phyloP scores from a whole-genome alignment of 331 rosid species.

The Erythrophleum ivorense region DNA sequence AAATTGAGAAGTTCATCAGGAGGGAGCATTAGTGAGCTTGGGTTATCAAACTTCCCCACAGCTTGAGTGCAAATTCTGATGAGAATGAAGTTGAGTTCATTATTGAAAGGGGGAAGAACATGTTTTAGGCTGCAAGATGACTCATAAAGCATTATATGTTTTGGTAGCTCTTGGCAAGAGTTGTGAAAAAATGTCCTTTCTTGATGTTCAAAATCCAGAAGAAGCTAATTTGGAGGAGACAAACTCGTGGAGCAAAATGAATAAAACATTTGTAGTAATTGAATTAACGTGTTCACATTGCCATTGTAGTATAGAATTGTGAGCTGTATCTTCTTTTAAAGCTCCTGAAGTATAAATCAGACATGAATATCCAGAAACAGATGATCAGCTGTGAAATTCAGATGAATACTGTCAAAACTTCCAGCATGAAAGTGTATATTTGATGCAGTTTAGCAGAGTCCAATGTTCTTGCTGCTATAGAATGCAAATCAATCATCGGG shows the following conservation, averaged over 20 bases:
- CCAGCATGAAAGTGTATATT: not conserved
- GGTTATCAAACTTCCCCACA: conserved; percentile 48
- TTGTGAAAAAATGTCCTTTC: not conserved
- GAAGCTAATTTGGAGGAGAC: conserved; percentile 10
- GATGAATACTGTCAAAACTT: not conserved
- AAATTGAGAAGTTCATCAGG: conserved; percentile 67
- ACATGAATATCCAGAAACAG: not conserved
- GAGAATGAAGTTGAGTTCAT: conserved; percentile 26
- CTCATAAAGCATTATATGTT: conserved; percentile 9
- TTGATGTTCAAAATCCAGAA: conserved; percentile 11
- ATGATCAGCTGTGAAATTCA: conserved; percentile 4
- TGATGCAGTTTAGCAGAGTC: not conserved
- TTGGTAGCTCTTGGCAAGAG: conserved; percentile 3
- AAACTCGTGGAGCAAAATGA: conserved; percentile 23
- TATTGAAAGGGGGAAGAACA: not conserved
- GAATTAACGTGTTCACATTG: conserved; percentile 18
- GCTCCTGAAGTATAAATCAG: conserved; percentile 17
- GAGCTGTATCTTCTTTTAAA: conserved; percentile 22
- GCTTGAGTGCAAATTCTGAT: conserved; percentile 13
- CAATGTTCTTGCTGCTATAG: not conserved
- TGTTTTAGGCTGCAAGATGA: not conserved
- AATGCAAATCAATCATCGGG: conserved; percentile 1
- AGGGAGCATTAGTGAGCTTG: conserved; percentile 86
- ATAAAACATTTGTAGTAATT: conserved; percentile 17
- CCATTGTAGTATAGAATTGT: conserved; percentile 10